A percentile compares a stretch with the other conserved stretches of the same genome.
Evolutionary conservation across 176 grass and related monocot species (phyloP).

Genomic region (Eleusine indica): DNA sequence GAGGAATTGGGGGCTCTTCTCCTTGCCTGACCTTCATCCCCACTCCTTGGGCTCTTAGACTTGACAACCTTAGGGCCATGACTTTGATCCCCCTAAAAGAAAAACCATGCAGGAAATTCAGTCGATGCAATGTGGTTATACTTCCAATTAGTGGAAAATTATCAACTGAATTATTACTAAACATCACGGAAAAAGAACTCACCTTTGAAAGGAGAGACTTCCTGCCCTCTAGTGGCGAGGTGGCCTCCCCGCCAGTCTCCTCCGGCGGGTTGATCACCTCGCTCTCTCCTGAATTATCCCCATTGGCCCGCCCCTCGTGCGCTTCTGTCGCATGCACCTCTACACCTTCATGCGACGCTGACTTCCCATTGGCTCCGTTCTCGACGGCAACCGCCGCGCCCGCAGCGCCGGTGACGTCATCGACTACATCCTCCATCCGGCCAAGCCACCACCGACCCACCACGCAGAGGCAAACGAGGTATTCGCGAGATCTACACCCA

Average conservation of each 20-base stretch:
- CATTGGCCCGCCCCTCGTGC: slow-evolving; percentile 38
- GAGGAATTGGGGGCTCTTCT: slow-evolving; percentile 35
- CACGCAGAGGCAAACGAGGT: slow-evolving; percentile 1
- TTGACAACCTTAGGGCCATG: slow-evolving; percentile 49
- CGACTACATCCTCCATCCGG: slow-evolving; percentile 39
- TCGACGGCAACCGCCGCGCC: slow-evolving; percentile 16
- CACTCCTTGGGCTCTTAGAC: slow-evolving; percentile 49
- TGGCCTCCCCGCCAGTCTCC: slow-evolving; percentile 47
- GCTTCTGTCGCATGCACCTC: slow-evolving; percentile 6
- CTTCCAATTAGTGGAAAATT: neutral
- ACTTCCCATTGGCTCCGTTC: slow-evolving; percentile 38
- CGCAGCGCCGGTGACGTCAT: slow-evolving; percentile 6
- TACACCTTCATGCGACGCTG: slow-evolving; percentile 11
- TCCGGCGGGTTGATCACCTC: slow-evolving; percentile 62
- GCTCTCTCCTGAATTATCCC: slow-evolving; percentile 45
- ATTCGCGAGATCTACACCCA: slow-evolving; percentile 35
- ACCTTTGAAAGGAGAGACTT: slow-evolving; percentile 47
- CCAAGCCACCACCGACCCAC: neutral
- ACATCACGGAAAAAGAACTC: neutral
- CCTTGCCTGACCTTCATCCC: slow-evolving; percentile 44
- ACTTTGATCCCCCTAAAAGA: slow-evolving; percentile 39
- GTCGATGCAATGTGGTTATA: neutral
- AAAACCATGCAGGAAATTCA: slow-evolving; percentile 8
- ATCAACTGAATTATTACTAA: neutral
- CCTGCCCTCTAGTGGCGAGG: slow-evolving; percentile 36